These are phyloP conservation scores for Beauveria bassiana DNA, from an alignment of 2,329 filamentous ascomycete genomes.

Conservation along the genomic window DNA sequence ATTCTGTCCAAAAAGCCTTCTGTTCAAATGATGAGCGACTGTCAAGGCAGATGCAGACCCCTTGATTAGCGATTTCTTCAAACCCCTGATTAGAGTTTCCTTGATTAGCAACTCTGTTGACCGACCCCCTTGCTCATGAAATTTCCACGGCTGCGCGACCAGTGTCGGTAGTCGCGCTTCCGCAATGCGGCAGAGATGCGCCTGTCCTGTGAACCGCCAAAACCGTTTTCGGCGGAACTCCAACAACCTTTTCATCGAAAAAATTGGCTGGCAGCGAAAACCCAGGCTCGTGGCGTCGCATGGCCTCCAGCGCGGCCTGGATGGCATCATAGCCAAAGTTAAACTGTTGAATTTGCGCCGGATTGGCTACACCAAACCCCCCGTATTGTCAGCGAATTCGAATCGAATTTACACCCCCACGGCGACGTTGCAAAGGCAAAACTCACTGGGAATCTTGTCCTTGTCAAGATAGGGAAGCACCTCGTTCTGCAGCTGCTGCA, in stretches of 20 bases:
- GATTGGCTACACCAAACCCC: neutral
- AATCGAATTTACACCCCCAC: no score
- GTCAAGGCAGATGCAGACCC: no score
- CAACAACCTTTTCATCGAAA: constrained; percentile 16
- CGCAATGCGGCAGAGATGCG: neutral
- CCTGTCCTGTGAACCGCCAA: neutral
- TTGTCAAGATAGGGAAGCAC: constrained; percentile 20
- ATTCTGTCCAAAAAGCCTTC: no score
- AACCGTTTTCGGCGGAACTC: constrained; percentile 2
- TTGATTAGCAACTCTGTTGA: neutral
- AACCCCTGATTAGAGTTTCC: no score
- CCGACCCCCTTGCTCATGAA: neutral
- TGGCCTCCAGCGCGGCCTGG: constrained; percentile 12
- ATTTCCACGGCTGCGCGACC: neutral
- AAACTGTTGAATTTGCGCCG: constrained; percentile 11
- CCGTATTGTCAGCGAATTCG: neutral
- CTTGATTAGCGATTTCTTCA: no score
- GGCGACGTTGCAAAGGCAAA: neutral
- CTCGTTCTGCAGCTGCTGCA: constrained; percentile 21
- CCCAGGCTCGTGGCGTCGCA: constrained; percentile 14
- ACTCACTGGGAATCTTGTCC: constrained; percentile 24
- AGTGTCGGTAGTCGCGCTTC: neutral
- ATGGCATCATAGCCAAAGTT: constrained; percentile 19
- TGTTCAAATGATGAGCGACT: no score
- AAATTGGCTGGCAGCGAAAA: constrained; percentile 17